Base-by-base conservation (phyloP, 495 filamentous ascomycete genomes). In the Aspergillus conjunctus region DNA sequence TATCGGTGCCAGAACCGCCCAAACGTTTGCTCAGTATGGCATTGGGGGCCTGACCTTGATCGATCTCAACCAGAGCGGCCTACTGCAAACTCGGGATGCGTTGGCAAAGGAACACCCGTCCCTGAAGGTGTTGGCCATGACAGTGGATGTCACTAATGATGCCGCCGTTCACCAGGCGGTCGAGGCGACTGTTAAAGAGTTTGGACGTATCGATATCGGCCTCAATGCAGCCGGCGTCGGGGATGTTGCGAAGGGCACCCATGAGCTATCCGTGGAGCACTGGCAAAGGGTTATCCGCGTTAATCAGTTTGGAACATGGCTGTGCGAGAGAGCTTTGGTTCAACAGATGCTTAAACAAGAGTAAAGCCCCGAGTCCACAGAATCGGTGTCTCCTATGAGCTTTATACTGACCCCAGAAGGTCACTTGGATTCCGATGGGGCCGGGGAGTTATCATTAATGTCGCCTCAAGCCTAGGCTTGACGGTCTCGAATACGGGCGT, bases 361-460 rank as follows among this genome's bases (percentile, higher is more conserved):
- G 50, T n/a, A 52, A 34, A 21, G 1, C 7, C 8, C 32, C n/a
- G n/a, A n/a, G n/a, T n/a, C n/a, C n/a, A n/a, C n/a, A n/a, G 21
- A 1, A 33, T 20, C 10, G 14, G 5, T 7, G 17, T 52, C 32
- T 5, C 18, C 30, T 33, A 32, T 9, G 30, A 39, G 22, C 8
- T 2, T 5, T 4, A 50, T 7, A 10, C 46, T 50, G 7, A 22
- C 46, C 22, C n/a, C 18, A 20, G 17, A 5, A 50, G 4, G 15
- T 21, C 11, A 50, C 21, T 8, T 9, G 46, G 11, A 11, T 39
- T 21, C 20, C 53, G n/a, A 4, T 5, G 26, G 12, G 26, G n/a
- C 26, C 17, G 41, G 15, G 54, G 54, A 0, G 41, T 46, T 14
- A 56, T 56, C 41, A 32, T 56, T n/a, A 56, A 56, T 10, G 54